Percentiles rank a stretch among this genome's conserved stretches.
phyloP scores from a whole-genome alignment of 2,329 filamentous ascomycete genomes.

The Ophiostoma quercus region DNA sequence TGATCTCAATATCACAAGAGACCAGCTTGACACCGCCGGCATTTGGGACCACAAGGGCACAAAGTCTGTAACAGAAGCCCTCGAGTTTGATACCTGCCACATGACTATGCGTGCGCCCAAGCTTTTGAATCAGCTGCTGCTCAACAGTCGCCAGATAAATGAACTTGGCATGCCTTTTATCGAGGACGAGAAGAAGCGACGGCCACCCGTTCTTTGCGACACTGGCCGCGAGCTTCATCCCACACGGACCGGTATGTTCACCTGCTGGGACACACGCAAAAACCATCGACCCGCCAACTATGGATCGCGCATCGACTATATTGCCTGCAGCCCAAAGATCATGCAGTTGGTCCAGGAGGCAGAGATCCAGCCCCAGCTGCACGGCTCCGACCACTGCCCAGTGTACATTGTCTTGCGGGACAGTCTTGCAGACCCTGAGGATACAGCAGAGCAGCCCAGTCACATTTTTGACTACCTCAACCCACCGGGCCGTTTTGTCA shows the following conservation, averaged over 20 bases:
- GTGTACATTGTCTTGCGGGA: conserved; percentile 74
- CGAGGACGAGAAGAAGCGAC: not conserved
- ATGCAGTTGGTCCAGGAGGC: conserved; percentile 61
- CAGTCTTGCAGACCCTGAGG: conserved; percentile 45
- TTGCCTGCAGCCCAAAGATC: conserved; percentile 75
- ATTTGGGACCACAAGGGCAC: conserved; percentile 39
- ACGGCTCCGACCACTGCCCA: conserved; percentile 95
- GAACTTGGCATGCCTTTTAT: conserved; percentile 8
- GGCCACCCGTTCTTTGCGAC: conserved; percentile 67
- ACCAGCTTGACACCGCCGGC: conserved; percentile 70
- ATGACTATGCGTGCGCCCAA: conserved; percentile 65
- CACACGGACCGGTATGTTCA: conserved; percentile 82
- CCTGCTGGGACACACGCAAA: conserved; percentile 91
- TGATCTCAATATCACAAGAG: conserved; percentile 74
- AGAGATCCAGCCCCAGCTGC: conserved; percentile 87
- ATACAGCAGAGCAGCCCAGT: conserved; percentile 38
- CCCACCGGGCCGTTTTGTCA: conserved; percentile 62
- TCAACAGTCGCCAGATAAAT: conserved; percentile 51
- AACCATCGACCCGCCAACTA: conserved; percentile 96
- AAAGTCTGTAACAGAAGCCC: conserved; percentile 66
- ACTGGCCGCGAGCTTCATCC: conserved; percentile 78
- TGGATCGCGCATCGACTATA: conserved; percentile 88
- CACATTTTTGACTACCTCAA: conserved; percentile 72
- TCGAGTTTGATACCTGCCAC: conserved; percentile 63
- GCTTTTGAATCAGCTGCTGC: conserved; percentile 80